Evolutionary conservation across 2,329 filamentous ascomycete species (phyloP), one percentile per base, ranked within the genome.

Genomic region (Metarhizium sp.): DNA sequence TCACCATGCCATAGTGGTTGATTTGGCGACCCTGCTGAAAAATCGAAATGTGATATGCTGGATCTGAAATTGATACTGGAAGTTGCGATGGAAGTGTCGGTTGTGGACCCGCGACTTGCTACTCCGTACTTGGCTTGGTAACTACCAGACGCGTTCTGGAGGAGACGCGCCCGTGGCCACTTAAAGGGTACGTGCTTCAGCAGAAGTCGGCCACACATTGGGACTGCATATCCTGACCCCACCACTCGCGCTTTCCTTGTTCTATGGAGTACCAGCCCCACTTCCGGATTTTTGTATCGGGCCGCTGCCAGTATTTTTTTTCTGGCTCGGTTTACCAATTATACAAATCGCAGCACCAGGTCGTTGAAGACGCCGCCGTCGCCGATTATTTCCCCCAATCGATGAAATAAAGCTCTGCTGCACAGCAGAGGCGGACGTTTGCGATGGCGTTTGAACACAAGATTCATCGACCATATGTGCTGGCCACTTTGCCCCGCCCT

Each of bases 381-480:
- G 40, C 40, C 40, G 25, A 32, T 36, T 49, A 20, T 14, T 30
- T 6, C 18, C 5, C 1, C 36, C 29, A 7, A 29, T 38, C 52
- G 55, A 34, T 34, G 50, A n/a, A 16, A 50, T n/a, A 29, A 20
- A 51, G 29, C 32, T 45, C 52, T 57, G 49, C 36, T 30, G 14
- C 10, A 10, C 14, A 51, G 52, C 49, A 50, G 49, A 45, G n/a
- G 11, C 40, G 6, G 16, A 10, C 14, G 48, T 64, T 48, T 60
- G 61, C 62, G 34, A 84, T 84, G 81, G 75, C 80, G 61, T 78
- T 79, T 48, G 78, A 80, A 59, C 82, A 84, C 63, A 78, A 80
- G 59, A 78, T 86, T 55, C 81, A 85, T 66, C 78, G 78, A 70
- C 83, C 84, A n/a, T 85, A 82, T 64, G 77, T 84, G 57, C 72